Conservation (phyloP, 2,329 filamentous ascomycete species). For the Trichophyton benhamiae region DNA sequence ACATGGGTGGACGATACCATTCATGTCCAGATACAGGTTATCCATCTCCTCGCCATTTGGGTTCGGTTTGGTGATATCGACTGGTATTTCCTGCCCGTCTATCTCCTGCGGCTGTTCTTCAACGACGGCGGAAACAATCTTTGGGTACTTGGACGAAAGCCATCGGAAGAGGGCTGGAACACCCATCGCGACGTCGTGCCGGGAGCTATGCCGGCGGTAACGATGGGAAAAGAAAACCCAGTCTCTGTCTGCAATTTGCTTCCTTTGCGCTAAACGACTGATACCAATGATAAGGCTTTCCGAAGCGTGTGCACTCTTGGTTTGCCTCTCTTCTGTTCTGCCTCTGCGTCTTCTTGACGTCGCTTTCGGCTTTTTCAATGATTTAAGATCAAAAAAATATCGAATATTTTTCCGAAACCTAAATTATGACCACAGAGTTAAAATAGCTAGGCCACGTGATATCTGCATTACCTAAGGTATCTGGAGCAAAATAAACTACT, state of each 20-base stretch:
- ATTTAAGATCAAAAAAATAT: neutral
- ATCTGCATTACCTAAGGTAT: neutral
- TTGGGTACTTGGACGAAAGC: slow-evolving; percentile 93
- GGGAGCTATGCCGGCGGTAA: neutral
- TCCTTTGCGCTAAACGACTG: neutral
- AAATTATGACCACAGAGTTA: neutral
- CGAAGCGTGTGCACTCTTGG: neutral
- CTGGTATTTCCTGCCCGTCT: slow-evolving; percentile 71
- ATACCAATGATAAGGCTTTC: neutral
- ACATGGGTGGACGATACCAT: slow-evolving; percentile 97
- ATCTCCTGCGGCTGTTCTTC: slow-evolving; percentile 74
- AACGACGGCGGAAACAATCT: slow-evolving; percentile 84
- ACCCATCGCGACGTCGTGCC: slow-evolving; percentile 52
- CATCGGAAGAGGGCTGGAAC: slow-evolving; percentile 91
- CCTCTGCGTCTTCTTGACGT: neutral
- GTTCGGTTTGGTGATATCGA: slow-evolving; percentile 74
- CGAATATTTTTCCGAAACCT: slow-evolving; percentile 2
- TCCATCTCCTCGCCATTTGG: slow-evolving; percentile 97
- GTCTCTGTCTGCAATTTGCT: neutral
- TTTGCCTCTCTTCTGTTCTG: neutral
- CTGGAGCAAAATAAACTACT: neutral
- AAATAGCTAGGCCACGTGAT: neutral
- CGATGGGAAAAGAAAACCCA: neutral
- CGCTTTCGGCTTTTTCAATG: neutral
- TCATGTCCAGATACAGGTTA: slow-evolving; percentile 98